Base-by-base conservation (phyloP, 106 monocot genomes). In the Dactylorhiza incarnata region DNA sequence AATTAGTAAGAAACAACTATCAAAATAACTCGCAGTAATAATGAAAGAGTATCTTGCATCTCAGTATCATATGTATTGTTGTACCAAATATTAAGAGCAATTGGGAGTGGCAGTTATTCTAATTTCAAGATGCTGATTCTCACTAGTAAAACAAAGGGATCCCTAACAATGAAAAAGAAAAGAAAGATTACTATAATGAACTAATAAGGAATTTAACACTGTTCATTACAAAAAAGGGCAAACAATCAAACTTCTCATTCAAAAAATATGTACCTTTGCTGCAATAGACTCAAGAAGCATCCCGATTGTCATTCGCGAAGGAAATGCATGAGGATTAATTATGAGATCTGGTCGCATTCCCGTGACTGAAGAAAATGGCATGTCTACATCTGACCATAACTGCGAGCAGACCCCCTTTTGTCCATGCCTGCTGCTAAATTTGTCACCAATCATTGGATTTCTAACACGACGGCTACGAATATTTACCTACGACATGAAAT, bases 241-340 rank as follows among this genome's bases (percentile, higher is more conserved):
- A 65, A 13, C 5, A 11, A 65, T 62, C 20, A 23, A 62, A 62
- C 2, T 22, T 62, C 61, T 10, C 29, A 65, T 65, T n/a, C 5
- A 44, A 69, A 69, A n/a, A 69, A 16, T 24, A 25, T 26, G 22
- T 78, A 95, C 95, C 96, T 97, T 97, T 25, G 97, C 97, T 44
- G 89, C 97, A 78, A 97, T 85, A 51, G 97, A 97, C 83, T 97
- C 97, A 72, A 97, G 81, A 83, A 97, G 97, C 97, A 97, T 97
- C 73, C 88, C 97, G 56, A 97, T 97, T 20, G 97, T 97, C 97
- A 97, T 97, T 73, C 97, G 81, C 26, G 97, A 97, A 65, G 97
- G 97, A 84, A 97, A 97, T 63, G 97, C 97, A 87, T 97, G 97
- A 46, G 97, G 97, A 83, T 97, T 97, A 49, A 97, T 97, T 37